A percentile compares a stretch with the other conserved stretches of the same genome.
Conservation (phyloP, 257 asterid genomes). For the Fraxinus americana region DNA sequence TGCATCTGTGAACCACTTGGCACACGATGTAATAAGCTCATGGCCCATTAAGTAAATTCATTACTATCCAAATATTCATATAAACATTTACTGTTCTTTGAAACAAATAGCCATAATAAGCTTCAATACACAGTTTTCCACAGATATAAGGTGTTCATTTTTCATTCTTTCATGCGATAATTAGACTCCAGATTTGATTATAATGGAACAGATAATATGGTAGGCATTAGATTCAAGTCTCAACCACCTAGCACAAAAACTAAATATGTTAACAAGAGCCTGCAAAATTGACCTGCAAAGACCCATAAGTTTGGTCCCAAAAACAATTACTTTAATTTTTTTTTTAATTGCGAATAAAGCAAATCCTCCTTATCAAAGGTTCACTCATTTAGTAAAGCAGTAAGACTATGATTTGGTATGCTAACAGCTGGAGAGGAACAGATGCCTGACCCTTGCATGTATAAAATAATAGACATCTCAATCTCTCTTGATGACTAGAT, state of each 20-base stretch:
- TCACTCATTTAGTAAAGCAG: neutral
- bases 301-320: too few relatives aligned
- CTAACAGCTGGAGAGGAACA: neutral
- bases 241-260: neutral
- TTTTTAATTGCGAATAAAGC: too few relatives aligned
- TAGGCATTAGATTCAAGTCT: neutral
- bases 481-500: too few relatives aligned
- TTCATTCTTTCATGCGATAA: neutral
- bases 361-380: too few relatives aligned
- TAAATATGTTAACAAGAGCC: too few relatives aligned
- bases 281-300: too few relatives aligned
- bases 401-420: too few relatives aligned
- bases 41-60: neutral
- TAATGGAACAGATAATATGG: neutral
- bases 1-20: neutral
- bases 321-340: too few relatives aligned
- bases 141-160: neutral
- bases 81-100: neutral
- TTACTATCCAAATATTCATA: neutral
- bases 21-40: neutral
- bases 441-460: slow-evolving; percentile 6
- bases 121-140: neutral
- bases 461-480: neutral
- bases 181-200: neutral
- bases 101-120: neutral